A percentile compares a stretch with the other conserved stretches of the same genome.
Conservation (phyloP, 768 basidiomycete species). For the Trametes elegans region DNA sequence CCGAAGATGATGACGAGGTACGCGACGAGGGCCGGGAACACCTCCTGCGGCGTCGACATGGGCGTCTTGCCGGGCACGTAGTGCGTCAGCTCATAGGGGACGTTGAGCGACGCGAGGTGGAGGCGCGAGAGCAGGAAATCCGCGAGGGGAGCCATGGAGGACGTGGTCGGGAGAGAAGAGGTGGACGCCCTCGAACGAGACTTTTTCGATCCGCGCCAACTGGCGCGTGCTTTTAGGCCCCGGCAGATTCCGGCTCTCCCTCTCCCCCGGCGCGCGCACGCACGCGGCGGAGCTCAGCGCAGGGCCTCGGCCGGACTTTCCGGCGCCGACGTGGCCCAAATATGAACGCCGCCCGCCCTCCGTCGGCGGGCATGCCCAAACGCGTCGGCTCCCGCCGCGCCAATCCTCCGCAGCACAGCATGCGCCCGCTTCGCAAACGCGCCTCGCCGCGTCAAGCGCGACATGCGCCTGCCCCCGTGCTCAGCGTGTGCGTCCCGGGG, state of each 20-base stretch:
- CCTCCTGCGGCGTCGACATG: conserved; percentile 71
- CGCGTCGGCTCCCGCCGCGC: background rate
- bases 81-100: conserved; percentile 50
- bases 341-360: background rate
- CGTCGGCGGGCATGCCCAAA: background rate
- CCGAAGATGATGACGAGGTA: conserved; percentile 92
- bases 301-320: conserved; percentile 2
- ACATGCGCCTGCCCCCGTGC: background rate
- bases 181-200: conserved; percentile 13
- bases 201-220: conserved; percentile 22
- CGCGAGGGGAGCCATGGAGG: conserved; percentile 68
- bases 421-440: background rate
- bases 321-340: conserved; percentile 2
- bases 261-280: background rate
- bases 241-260: conserved; percentile 14
- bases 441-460: background rate
- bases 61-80: conserved; percentile 80
- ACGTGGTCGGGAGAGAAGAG: conserved; percentile 21
- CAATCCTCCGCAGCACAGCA: conserved; percentile 1
- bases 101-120: conserved; percentile 46
- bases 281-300: too few species aligned
- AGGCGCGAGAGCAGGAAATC: conserved; percentile 62
- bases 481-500: background rate
- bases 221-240: conserved; percentile 26
- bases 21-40: conserved; percentile 62